Conservation (phyloP, 2,329 filamentous ascomycete genomes). For the Fonsecaea pedrosoi region DNA sequence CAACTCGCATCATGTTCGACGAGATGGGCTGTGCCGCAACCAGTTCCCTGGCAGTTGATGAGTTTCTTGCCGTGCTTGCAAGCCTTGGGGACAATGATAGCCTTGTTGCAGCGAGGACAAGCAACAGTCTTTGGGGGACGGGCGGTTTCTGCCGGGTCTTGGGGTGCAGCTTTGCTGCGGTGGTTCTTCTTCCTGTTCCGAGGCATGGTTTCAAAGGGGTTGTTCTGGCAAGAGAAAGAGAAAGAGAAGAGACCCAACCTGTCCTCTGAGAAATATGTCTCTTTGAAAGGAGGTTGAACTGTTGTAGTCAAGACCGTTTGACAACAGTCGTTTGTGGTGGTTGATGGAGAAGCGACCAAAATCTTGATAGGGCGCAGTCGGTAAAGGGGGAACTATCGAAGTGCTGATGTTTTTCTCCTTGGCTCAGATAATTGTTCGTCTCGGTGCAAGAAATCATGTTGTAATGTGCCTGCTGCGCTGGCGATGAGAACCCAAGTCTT, state of each 20-base stretch:
- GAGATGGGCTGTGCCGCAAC: conserved; percentile 23
- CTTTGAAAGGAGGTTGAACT: neutral
- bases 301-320: neutral
- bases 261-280: neutral
- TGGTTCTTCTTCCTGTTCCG: conserved; percentile 16
- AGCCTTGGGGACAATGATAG: conserved; percentile 21
- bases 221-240: neutral
- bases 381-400: neutral
- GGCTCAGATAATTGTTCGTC: neutral
- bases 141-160: neutral
- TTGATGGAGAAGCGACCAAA: neutral
- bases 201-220: neutral
- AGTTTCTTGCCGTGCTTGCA: conserved; percentile 33
- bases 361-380: neutral
- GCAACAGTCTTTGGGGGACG: conserved; percentile 15
- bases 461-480: neutral
- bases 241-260: neutral
- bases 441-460: neutral
- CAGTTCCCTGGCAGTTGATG: conserved; percentile 30
- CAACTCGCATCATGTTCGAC: conserved; percentile 21
- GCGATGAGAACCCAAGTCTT: neutral
- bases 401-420: neutral
- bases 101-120: conserved; percentile 18
- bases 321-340: neutral
- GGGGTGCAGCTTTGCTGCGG: conserved; percentile 10